Evolutionary conservation across 2,329 filamentous ascomycete species (phyloP).

Genomic region (Colletotrichum cordylinicola): DNA sequence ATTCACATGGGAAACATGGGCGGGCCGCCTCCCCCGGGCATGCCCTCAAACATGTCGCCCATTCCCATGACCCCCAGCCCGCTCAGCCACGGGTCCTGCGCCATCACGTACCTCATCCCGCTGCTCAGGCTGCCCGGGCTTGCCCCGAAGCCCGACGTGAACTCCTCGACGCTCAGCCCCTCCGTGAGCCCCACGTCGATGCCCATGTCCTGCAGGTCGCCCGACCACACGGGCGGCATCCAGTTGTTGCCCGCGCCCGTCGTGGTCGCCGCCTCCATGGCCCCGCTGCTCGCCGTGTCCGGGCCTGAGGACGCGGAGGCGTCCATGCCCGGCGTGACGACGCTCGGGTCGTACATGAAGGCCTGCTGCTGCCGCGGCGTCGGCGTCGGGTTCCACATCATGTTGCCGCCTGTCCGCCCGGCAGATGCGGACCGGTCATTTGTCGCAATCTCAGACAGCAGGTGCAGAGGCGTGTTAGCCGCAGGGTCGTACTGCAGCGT

Average conservation of each 20-base stretch:
- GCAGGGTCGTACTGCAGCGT: slow-evolving; percentile 30
- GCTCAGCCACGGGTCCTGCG: slow-evolving; percentile 45
- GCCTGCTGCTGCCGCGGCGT: slow-evolving; percentile 35
- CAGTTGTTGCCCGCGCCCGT: neutral
- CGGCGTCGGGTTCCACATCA: slow-evolving; percentile 26
- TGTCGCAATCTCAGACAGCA: slow-evolving; percentile 63
- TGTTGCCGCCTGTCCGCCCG: slow-evolving; percentile 3
- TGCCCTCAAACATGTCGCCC: slow-evolving; percentile 36
- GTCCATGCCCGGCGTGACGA: neutral
- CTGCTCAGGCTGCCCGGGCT: slow-evolving; percentile 22
- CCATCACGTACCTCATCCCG: slow-evolving; percentile 39
- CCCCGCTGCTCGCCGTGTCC: neutral
- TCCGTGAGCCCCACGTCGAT: slow-evolving; percentile 15
- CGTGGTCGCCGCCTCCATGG: neutral
- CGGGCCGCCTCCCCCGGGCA: slow-evolving; percentile 31
- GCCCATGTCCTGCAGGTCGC: slow-evolving; percentile 16
- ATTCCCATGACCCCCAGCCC: slow-evolving; percentile 33
- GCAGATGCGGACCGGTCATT: slow-evolving; percentile 34
- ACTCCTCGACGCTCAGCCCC: slow-evolving; percentile 19
- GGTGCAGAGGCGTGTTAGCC: slow-evolving; percentile 59
- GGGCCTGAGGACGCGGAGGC: neutral
- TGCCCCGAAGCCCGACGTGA: slow-evolving; percentile 19
- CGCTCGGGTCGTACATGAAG: slow-evolving; percentile 40
- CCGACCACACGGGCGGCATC: neutral
- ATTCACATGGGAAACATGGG: slow-evolving; percentile 40